phyloP scores from a whole-genome alignment of 768 basidiomycete species.

The Mycena amicta region DNA sequence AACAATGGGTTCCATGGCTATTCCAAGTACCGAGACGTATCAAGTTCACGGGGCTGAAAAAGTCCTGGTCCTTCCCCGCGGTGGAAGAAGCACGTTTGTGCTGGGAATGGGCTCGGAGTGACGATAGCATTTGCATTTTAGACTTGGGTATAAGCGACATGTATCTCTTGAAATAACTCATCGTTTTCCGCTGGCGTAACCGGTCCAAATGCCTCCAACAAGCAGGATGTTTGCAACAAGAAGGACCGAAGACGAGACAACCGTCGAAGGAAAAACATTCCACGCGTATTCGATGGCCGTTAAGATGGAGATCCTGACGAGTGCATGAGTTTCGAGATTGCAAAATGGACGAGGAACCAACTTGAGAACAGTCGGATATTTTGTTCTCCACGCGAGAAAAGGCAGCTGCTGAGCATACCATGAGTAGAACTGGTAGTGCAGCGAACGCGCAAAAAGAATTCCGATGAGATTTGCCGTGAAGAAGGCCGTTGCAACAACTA shows the following conservation, averaged over 20 bases:
- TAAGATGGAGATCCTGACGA: slow-evolving; percentile 59
- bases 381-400: slow-evolving; percentile 76
- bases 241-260: slow-evolving; percentile 60
- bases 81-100: slow-evolving; percentile 80
- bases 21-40: slow-evolving; percentile 76
- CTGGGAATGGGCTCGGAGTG: slow-evolving; percentile 64
- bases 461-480: slow-evolving; percentile 94
- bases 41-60: slow-evolving; percentile 85
- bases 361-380: slow-evolving; percentile 64
- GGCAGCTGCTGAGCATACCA: slow-evolving; percentile 96
- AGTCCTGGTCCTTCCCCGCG: slow-evolving; percentile 80
- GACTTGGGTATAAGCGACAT: neutral
- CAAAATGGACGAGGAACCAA: slow-evolving; percentile 35
- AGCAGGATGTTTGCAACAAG: slow-evolving; percentile 53
- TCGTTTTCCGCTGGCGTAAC: slow-evolving; percentile 17
- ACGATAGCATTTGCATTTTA: neutral
- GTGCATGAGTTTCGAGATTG: slow-evolving; percentile 8
- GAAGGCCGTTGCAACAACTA: slow-evolving; percentile 79
- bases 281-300: slow-evolving; percentile 78
- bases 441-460: slow-evolving; percentile 86
- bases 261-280: slow-evolving; percentile 86
- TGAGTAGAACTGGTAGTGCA: slow-evolving; percentile 98
- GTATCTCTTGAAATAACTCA: slow-evolving; percentile 12
- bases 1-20: slow-evolving; percentile 58
- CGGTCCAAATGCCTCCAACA: slow-evolving; percentile 50